phyloP scores from a whole-genome alignment of 1,284 basidiomycete genomes.

The Polyporus tsugae region DNA sequence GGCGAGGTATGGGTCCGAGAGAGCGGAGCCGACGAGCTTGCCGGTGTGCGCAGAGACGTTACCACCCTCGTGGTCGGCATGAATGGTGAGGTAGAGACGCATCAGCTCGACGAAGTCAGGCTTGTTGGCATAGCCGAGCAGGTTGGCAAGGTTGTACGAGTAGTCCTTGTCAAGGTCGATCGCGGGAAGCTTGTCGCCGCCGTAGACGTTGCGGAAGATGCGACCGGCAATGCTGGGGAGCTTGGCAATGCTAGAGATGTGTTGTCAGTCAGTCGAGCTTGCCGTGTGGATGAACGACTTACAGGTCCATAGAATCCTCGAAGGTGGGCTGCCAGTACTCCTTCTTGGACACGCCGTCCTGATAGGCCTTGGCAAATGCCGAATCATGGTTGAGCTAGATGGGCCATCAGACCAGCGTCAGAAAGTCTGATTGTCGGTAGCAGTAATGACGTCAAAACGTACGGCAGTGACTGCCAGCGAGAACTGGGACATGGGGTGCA shows the following conservation, averaged over 20 bases:
- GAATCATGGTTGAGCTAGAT: constrained; percentile 93
- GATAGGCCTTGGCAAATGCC: constrained; percentile 96
- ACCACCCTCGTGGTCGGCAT: constrained; percentile 98
- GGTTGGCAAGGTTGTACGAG: constrained; percentile 90
- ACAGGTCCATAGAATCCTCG: constrained; percentile 98
- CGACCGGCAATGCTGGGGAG: constrained; percentile 97
- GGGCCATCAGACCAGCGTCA: constrained; percentile 20
- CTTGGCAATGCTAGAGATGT: constrained; percentile 82
- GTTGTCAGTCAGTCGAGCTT: background rate
- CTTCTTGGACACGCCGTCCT: constrained; percentile 91
- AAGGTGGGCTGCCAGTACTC: constrained; percentile 98
- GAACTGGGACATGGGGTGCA: constrained; percentile 98
- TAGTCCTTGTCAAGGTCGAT: constrained; percentile 93
- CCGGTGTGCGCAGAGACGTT: constrained; percentile 98
- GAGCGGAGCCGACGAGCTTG: constrained; percentile 96
- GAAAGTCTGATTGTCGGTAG: constrained; percentile 7
- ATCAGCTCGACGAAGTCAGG: constrained; percentile 93
- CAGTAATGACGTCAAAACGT: constrained; percentile 43
- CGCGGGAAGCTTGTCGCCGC: constrained; percentile 87
- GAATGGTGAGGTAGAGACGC: constrained; percentile 97
- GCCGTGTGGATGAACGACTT: constrained; percentile 35
- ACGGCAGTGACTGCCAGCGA: constrained; percentile 93
- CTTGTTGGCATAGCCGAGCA: constrained; percentile 94
- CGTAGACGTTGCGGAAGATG: constrained; percentile 96
- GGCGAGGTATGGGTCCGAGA: constrained; percentile 97